These are phyloP conservation scores for Annulohypoxylon maeteangense DNA, from an alignment of 495 filamentous ascomycete species.

Conservation along the genomic window DNA sequence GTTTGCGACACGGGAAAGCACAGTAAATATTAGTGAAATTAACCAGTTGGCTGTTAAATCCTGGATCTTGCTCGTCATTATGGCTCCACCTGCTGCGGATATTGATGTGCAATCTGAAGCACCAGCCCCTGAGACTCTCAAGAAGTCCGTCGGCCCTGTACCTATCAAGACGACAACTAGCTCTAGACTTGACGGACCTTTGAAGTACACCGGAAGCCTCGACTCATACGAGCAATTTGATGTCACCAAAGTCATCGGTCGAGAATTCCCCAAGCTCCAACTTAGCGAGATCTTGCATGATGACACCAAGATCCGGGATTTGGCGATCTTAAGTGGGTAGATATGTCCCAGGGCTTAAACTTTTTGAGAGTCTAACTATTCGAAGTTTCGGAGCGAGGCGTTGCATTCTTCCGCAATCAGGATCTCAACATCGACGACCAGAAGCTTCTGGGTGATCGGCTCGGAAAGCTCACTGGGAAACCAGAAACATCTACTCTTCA, in stretches of 20 bases:
- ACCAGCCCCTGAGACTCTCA: conserved; percentile 57
- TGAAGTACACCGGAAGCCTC: conserved; percentile 76
- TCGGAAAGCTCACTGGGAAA: conserved; percentile 73
- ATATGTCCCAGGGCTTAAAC: not conserved
- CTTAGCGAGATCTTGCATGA: conserved; percentile 73
- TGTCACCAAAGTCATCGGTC: conserved; percentile 73
- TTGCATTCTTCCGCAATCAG: conserved; percentile 78
- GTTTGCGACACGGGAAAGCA: not conserved
- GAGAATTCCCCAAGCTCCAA: conserved; percentile 70
- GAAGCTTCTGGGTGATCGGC: conserved; percentile 70
- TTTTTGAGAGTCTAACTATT: conserved; percentile 34
- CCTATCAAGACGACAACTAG: conserved; percentile 78
- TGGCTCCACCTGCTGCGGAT: conserved; percentile 51
- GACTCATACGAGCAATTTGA: conserved; percentile 71
- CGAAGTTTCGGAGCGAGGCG: conserved; percentile 76
- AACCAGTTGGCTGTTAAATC: not conserved
- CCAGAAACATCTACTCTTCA: conserved; percentile 70
- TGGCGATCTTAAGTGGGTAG: conserved; percentile 70
- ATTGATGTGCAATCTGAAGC: conserved; percentile 43
- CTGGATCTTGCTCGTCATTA: conserved; percentile 18
- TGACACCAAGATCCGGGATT: conserved; percentile 72
- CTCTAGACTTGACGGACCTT: conserved; percentile 79
- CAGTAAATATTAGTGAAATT: not conserved
- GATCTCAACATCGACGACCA: conserved; percentile 71
- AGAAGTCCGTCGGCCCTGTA: conserved; percentile 58